A percentile compares a stretch with the other conserved stretches of the same genome.
These are phyloP conservation scores for Tolypocladium tropicale DNA, from an alignment of 2,329 filamentous ascomycete species.

Conservation along the genomic window DNA sequence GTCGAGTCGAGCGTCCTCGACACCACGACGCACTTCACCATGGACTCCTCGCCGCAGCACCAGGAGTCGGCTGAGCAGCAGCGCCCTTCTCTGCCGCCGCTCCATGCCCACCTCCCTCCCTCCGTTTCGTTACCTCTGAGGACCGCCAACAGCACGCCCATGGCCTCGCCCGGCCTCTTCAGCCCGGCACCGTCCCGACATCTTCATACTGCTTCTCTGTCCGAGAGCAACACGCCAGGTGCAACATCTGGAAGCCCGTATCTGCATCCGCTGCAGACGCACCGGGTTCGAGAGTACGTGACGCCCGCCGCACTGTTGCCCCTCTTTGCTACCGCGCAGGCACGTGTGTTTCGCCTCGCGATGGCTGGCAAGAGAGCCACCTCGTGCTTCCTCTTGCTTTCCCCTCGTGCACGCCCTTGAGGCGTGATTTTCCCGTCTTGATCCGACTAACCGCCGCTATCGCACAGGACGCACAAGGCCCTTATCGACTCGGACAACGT, in stretches of 20 bases:
- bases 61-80: conserved; percentile 1
- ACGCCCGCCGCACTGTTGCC: neutral
- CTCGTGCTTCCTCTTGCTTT: neutral
- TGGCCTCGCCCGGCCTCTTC: conserved; percentile 53
- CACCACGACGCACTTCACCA: conserved; percentile 3
- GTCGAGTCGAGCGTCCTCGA: conserved; percentile 5
- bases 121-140: conserved; percentile 31
- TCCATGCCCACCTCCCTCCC: conserved; percentile 21
- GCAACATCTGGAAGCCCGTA: conserved; percentile 45
- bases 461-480: conserved; percentile 68
- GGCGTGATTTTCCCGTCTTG: neutral
- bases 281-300: conserved; percentile 67
- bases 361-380: neutral
- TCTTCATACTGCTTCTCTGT: conserved; percentile 29
- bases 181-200: conserved; percentile 36
- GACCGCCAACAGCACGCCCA: conserved; percentile 45
- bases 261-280: conserved; percentile 60
- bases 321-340: conserved; percentile 1
- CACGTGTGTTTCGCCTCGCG: neutral
- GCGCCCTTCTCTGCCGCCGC: conserved; percentile 9
- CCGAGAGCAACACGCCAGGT: conserved; percentile 44
- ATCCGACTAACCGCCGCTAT: neutral
- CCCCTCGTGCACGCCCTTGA: neutral
- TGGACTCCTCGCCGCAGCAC: conserved; percentile 6
- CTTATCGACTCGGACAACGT: conserved; percentile 81